Conservation (phyloP, 139 green algal species). For the Volvox africanus region DNA sequence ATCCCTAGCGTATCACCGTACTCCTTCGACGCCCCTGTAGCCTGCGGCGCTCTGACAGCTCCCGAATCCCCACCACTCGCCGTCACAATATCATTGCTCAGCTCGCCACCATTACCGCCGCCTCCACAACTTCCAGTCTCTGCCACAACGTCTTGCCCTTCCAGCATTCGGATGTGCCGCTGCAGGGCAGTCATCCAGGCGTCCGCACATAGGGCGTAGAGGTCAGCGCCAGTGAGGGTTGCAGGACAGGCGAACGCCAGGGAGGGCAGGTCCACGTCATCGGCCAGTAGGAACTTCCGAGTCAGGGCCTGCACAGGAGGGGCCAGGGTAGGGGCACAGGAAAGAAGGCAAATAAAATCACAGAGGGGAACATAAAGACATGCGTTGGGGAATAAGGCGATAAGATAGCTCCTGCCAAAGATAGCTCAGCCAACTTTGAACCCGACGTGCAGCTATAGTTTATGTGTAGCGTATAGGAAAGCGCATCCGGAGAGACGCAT, state of each 20-base stretch:
- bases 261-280: constrained; percentile 74
- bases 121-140: neutral
- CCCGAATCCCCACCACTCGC: neutral
- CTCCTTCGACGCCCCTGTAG: neutral
- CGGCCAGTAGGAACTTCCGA: constrained; percentile 84
- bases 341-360: too few relatives aligned
- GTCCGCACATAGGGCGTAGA: constrained; percentile 95
- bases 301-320: constrained; percentile 81
- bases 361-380: too few relatives aligned
- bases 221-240: constrained; percentile 90
- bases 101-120: too few relatives aligned
- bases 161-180: constrained; percentile 51
- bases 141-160: neutral
- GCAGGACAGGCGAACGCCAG: constrained; percentile 71
- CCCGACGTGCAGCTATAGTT: too few relatives aligned
- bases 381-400: too few relatives aligned
- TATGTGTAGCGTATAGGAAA: too few relatives aligned
- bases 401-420: too few relatives aligned
- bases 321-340: too few relatives aligned
- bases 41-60: neutral
- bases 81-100: neutral
- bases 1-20: neutral
- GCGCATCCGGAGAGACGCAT: too few relatives aligned
- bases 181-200: constrained; percentile 90
- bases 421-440: too few relatives aligned